phyloP scores from a whole-genome alignment of 2,329 filamentous ascomycete genomes.

The Fusarium tanahbumbuense region DNA sequence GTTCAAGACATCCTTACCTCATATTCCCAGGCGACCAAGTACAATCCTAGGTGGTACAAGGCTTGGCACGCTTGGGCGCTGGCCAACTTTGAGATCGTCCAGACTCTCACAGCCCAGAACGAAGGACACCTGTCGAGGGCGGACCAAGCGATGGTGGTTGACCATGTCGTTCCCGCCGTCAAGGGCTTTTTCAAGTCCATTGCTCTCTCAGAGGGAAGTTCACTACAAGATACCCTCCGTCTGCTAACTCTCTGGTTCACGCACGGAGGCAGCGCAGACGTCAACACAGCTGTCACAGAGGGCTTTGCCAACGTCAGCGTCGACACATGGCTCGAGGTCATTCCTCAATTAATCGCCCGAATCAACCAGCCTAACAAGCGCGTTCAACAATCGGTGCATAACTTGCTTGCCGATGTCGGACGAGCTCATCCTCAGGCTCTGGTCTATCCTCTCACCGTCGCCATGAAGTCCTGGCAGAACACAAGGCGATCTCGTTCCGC shows the following conservation, averaged over 20 bases:
- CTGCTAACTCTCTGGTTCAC: conserved; percentile 96
- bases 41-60: conserved; percentile 97
- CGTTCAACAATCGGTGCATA: conserved; percentile 91
- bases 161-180: conserved; percentile 94
- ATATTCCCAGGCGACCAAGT: conserved; percentile 91
- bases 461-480: conserved; percentile 92
- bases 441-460: conserved; percentile 96
- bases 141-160: conserved; percentile 76
- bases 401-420: conserved; percentile 90
- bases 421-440: conserved; percentile 94
- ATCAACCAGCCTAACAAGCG: conserved; percentile 95
- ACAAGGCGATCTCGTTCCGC: conserved; percentile 88
- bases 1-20: conserved; percentile 91
- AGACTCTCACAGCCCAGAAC: conserved; percentile 75
- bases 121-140: conserved; percentile 61
- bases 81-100: conserved; percentile 98
- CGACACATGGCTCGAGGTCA: conserved; percentile 98
- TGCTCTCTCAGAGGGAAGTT: conserved; percentile 88
- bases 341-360: conserved; percentile 94
- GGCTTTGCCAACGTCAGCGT: conserved; percentile 93
- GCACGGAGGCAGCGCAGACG: conserved; percentile 88
- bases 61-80: conserved; percentile 99
- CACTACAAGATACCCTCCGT: conserved; percentile 92
- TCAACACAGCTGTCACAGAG: conserved; percentile 88
- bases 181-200: conserved; percentile 98